Conservation (phyloP, 208 protist genomes). For the Leishmania tarentolae region DNA sequence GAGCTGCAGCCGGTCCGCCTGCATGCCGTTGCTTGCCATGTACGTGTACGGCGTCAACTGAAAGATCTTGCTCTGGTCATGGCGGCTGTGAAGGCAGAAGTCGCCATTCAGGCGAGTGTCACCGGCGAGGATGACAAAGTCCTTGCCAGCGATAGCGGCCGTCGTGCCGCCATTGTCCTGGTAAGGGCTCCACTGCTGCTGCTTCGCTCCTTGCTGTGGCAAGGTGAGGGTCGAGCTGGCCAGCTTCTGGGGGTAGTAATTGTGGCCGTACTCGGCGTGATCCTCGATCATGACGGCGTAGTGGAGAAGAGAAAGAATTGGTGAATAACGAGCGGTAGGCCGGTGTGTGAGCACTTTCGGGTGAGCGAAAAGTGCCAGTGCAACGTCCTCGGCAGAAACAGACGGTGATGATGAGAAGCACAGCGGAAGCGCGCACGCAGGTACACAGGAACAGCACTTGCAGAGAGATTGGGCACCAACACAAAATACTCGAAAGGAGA, state of each 20-base stretch:
- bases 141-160: constrained; percentile 95
- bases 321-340: neutral
- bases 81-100: constrained; percentile 96
- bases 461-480: neutral
- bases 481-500: neutral
- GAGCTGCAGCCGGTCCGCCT: constrained; percentile 96
- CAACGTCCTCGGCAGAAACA: neutral
- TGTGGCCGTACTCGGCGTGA: constrained; percentile 72
- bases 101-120: constrained; percentile 98
- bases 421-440: neutral
- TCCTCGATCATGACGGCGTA: constrained; percentile 75
- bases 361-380: neutral
- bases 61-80: constrained; percentile 94
- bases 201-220: constrained; percentile 71
- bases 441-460: neutral
- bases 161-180: constrained; percentile 96
- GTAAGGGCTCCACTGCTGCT: constrained; percentile 92
- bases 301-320: neutral
- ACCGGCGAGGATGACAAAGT: constrained; percentile 97
- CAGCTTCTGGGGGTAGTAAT: constrained; percentile 79
- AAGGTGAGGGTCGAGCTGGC: constrained; percentile 64
- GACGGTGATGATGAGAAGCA: neutral
- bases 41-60: constrained; percentile 93
- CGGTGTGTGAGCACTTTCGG: neutral
- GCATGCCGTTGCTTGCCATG: constrained; percentile 97